These are phyloP conservation scores for Xylariaceae sp. DNA, from an alignment of 2,329 filamentous ascomycete genomes.

Conservation along the genomic window DNA sequence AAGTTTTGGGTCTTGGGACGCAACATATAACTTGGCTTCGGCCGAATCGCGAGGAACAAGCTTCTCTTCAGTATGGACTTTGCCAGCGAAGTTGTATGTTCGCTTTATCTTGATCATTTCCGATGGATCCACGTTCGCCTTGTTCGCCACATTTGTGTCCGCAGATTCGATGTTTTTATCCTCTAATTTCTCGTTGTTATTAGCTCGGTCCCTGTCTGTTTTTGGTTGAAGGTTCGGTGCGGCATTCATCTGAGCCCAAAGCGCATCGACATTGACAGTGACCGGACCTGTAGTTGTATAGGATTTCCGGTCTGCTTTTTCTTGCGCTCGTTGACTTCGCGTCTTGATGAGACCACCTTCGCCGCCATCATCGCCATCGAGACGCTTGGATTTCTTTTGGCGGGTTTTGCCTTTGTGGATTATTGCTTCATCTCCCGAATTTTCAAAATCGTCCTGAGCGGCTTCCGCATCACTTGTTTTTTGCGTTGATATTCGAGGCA, in stretches of 20 bases:
- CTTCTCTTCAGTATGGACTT: constrained; percentile 69
- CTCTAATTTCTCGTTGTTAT: constrained; percentile 13
- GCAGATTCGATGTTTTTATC: constrained; percentile 1
- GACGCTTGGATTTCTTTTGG: constrained; percentile 44
- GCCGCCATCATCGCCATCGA: constrained; percentile 48
- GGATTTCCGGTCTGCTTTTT: constrained; percentile 58
- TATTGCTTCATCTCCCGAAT: constrained; percentile 70
- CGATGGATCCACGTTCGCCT: constrained; percentile 17
- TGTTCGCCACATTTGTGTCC: not conserved
- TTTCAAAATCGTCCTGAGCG: constrained; percentile 52
- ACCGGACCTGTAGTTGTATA: constrained; percentile 53
- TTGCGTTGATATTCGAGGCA: constrained; percentile 15
- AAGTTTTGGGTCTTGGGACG: constrained; percentile 40
- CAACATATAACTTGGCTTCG: constrained; percentile 61
- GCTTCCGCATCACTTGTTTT: constrained; percentile 27
- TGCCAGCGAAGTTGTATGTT: constrained; percentile 71
- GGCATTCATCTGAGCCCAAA: constrained; percentile 65
- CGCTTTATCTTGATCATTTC: constrained; percentile 62
- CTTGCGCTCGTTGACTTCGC: constrained; percentile 62
- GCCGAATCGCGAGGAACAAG: constrained; percentile 61
- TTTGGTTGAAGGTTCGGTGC: constrained; percentile 34
- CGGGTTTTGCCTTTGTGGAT: constrained; percentile 59
- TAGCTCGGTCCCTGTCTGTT: constrained; percentile 18
- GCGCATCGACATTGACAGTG: constrained; percentile 66
- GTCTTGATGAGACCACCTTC: constrained; percentile 68